phyloP scores from a whole-genome alignment of 1,284 basidiomycete species.

The Moniliophthora roreri region DNA sequence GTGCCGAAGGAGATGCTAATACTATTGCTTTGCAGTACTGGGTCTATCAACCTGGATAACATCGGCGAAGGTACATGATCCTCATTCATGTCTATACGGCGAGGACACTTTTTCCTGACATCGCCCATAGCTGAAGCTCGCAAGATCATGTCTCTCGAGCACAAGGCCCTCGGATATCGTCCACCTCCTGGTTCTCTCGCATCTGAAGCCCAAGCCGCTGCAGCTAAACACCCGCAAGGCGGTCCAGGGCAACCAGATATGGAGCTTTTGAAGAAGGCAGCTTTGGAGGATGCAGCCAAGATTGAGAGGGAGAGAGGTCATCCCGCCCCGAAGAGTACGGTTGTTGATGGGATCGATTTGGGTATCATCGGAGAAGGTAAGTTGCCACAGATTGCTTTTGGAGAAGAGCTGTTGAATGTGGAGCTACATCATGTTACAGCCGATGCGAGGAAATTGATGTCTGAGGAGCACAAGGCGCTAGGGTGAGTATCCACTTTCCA shows the following conservation, averaged over 20 bases:
- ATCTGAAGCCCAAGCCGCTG: constrained; percentile 35
- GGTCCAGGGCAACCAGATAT: constrained; percentile 11
- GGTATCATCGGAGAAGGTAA: constrained; percentile 13
- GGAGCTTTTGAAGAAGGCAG: constrained; percentile 16
- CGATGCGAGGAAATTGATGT: constrained; percentile 34
- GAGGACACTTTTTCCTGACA: background rate
- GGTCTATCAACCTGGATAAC: constrained; percentile 11
- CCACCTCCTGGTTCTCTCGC: constrained; percentile 37
- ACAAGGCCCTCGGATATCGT: constrained; percentile 37
- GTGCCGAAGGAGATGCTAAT: too few relatives aligned
- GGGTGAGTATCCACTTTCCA: constrained; percentile 14
- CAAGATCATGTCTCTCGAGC: constrained; percentile 37
- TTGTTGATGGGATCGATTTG: constrained; percentile 19
- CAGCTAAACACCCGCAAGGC: constrained; percentile 25
- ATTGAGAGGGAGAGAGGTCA: constrained; percentile 17
- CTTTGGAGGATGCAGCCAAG: constrained; percentile 19
- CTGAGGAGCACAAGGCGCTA: constrained; percentile 35
- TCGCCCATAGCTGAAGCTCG: constrained; percentile 25
- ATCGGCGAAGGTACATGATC: constrained; percentile 5
- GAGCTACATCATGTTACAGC: background rate
- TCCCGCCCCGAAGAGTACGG: constrained; percentile 13
- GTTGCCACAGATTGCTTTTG: background rate
- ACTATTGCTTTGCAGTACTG: background rate
- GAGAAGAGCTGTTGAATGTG: background rate
- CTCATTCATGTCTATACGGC: background rate